Base-by-base conservation (phyloP, 1,284 basidiomycete genomes). In the Fistulinella staudtii region DNA sequence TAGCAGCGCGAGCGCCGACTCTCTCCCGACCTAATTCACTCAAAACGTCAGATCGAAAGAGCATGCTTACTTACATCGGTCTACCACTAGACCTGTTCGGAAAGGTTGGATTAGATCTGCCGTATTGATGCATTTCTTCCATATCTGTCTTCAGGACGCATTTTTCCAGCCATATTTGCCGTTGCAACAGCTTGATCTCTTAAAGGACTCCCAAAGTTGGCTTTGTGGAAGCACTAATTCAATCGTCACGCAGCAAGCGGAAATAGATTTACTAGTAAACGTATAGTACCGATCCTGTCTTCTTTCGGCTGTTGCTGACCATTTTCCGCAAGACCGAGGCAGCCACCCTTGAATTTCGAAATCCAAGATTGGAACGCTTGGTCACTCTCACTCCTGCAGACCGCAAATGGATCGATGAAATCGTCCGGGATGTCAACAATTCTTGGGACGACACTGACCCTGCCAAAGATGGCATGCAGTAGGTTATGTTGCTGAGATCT, bases 141-240 rank as follows among this genome's bases (percentile, higher is more conserved):
- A 24, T 53, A 44, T 40, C 3, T 36, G 23, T 17, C 7, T 47
- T 27, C 51, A 89, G 82, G 90, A 92, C 53, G 79, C 93, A 2
- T 94, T 98, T 70, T 99, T 99, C 71, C 95, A 99, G 66, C 96
- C 95, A 1, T 99, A 98, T 66, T 74, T 99, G 18, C 95, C 95
- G 0, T 67, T 99, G 8, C 95, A 99, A 65, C 94, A 99, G 66
- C 76, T 97, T 14, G 95, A 98, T 53, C 79, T 93, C 69, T 70
- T 96, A 31, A 84, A 79, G 55, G 80, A 85, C 23, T 85, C 88
- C 4, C 74, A 76, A 35, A 83, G 85, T 49, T 99, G 89, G 85
- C 74, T 99, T 17, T 89, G 87, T 55, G 88, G 95, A 9, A 93
- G 91, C 51, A 99, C 95, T 8, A 99, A 99, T 65, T 83, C 88